phyloP scores from a whole-genome alignment of 306 rosid genomes.

The Dicorynia guianensis region DNA sequence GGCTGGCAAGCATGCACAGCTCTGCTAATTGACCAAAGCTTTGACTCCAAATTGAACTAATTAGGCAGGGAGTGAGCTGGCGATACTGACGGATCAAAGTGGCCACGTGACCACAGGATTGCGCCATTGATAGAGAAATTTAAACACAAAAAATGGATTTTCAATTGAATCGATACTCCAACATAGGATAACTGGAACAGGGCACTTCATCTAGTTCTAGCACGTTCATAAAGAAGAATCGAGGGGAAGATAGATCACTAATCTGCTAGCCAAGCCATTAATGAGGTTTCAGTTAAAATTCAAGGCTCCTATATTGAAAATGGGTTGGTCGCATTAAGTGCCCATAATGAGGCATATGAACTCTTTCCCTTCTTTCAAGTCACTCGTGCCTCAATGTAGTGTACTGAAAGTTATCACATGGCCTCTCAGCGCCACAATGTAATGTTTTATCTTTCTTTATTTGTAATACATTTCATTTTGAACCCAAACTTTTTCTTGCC shows the following conservation, averaged over 20 bases:
- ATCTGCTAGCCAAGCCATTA: conserved; percentile 26
- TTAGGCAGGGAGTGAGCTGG: conserved; percentile 66
- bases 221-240: not conserved
- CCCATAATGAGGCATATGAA: conserved; percentile 26
- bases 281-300: not conserved
- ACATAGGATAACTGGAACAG: not conserved
- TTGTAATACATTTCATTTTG: conserved; percentile 7
- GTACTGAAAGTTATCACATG: conserved; percentile 52
- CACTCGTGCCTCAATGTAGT: conserved; percentile 21
- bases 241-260: not conserved
- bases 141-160: not conserved
- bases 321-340: conserved; percentile 20
- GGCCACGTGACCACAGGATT: conserved; percentile 59
- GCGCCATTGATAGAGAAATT: conserved; percentile 7
- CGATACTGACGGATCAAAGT: conserved; percentile 65
- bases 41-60: conserved; percentile 62
- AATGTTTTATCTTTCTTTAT: conserved; percentile 2
- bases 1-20: conserved; percentile 51
- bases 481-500: conserved; percentile 20
- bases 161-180: conserved; percentile 1
- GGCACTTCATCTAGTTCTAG: not conserved
- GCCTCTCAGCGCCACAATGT: no score
- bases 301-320: not conserved
- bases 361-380: conserved; percentile 1
- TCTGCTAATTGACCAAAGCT: conserved; percentile 58